Evolutionary conservation across 73 alveolate genomes (phyloP).

Genomic region (Durusdinium trenchii): DNA sequence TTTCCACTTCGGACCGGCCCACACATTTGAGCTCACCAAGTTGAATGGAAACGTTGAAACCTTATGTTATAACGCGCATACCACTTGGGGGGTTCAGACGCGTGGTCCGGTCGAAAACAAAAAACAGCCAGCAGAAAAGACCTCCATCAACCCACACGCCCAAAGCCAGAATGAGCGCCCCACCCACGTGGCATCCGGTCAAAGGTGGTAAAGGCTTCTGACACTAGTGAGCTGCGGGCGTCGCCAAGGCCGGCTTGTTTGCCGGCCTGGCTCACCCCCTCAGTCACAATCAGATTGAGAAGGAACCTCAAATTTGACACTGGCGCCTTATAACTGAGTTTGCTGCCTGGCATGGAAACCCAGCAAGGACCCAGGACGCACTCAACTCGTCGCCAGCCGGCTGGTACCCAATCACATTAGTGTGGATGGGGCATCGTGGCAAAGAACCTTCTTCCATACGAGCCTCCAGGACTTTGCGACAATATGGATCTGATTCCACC

Average conservation of each 20-base stretch:
- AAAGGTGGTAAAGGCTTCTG: neutral
- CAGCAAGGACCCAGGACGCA: neutral
- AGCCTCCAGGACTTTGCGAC: neutral
- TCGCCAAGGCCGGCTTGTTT: neutral
- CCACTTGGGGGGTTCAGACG: too few species aligned
- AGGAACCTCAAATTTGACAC: neutral
- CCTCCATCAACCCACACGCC: too few species aligned
- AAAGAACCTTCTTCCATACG: neutral
- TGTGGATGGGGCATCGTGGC: neutral
- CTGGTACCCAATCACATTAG: neutral
- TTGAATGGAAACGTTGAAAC: too few species aligned
- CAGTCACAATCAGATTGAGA: neutral
- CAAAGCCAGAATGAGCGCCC: too few species aligned
- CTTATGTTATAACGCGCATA: too few species aligned
- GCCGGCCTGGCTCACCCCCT: neutral
- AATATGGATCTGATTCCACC: neutral
- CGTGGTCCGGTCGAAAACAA: too few species aligned
- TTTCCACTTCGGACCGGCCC: too few species aligned
- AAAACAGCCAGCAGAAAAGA: too few species aligned
- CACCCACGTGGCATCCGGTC: neutral
- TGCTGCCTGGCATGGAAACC: neutral
- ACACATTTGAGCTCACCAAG: too few species aligned
- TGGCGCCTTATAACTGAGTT: neutral
- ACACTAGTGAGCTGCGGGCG: neutral
- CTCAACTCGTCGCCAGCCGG: neutral